Base-by-base conservation (phyloP, 371 early-diverging fungal genomes). In the Cokeromyces recurvatus region DNA sequence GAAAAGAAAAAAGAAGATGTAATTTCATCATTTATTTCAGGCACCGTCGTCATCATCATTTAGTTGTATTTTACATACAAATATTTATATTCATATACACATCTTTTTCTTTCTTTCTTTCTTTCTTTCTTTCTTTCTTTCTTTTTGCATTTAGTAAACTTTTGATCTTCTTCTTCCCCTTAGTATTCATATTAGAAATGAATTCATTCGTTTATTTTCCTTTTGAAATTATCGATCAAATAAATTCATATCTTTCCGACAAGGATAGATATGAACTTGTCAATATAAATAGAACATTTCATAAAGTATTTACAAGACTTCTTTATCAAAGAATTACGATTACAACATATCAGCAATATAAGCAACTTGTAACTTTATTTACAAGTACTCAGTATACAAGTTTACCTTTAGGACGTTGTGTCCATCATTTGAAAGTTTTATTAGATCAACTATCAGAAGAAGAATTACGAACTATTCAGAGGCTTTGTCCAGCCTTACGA, bases 221-320 rank as follows among this genome's bases (percentile, higher is more conserved):
- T 14, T 53, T 53, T 38, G 54, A 53, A 42, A 47, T 53, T 21
- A 47, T 53, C 24, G 48, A 53, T 38, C 23, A 41, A 12, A 32
- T 48, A 11, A 37, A 47, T 31, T 20, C 32, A 4, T 47, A 46
- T 15, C 23, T 53, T 4, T 22, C 38, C 9, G 16, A 12, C 14
- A 15, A 27, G 7, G 54, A 53, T 22, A 19, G 42, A 21, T 47
- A 36, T 27, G 22, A 42, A 31, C 16, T 53, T 11, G 15, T 53
- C 16, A 19, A 21, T 9, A n/a, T 43, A 14, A 48, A 43, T 20
- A 23, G 23, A 7, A 14, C 42, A 21, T 53, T 41, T 16, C 34
- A 53, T 15, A 15, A 20, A 2, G 19, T 37, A 16, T 53, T 53
- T 32, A 35, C 40, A 25, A 16, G n/a, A 31, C 23, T 53, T 2